These are phyloP conservation scores for Gossypium herbaceum DNA, from an alignment of 345 rosid genomes.

Conservation along the genomic window DNA sequence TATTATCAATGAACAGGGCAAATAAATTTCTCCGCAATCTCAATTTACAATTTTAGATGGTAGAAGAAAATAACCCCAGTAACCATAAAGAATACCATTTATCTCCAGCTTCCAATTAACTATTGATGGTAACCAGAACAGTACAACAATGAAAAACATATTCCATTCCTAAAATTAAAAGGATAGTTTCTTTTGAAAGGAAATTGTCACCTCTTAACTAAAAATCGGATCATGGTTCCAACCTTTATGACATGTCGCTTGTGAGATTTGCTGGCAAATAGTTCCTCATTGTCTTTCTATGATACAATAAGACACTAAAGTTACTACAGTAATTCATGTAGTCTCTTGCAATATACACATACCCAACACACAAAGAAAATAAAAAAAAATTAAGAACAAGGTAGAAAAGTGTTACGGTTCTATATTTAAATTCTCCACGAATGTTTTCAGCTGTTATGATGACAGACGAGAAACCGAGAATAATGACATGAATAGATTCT, in stretches of 20 bases:
- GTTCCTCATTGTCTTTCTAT: neutral
- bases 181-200: neutral
- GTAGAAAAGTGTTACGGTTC: neutral
- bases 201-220: constrained; percentile 61
- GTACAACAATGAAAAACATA: neutral
- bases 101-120: neutral
- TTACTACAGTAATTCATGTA: neutral
- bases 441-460: constrained; percentile 55
- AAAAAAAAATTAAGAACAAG: neutral
- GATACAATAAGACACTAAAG: neutral
- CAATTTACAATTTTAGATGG: neutral
- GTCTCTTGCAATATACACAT: neutral
- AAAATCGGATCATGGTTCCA: constrained; percentile 68
- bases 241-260: constrained; percentile 59
- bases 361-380: neutral
- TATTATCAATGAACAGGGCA: neutral
- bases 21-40: neutral
- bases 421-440: constrained; percentile 48
- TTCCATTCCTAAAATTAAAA: neutral
- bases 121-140: neutral
- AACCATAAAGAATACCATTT: neutral
- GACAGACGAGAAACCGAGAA: constrained; percentile 87
- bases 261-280: constrained; percentile 49
- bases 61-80: neutral
- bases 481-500: constrained; percentile 65